Evolutionary conservation across 495 filamentous ascomycete species (phyloP).

Genomic region (Penicillium dipodomyicola): DNA sequence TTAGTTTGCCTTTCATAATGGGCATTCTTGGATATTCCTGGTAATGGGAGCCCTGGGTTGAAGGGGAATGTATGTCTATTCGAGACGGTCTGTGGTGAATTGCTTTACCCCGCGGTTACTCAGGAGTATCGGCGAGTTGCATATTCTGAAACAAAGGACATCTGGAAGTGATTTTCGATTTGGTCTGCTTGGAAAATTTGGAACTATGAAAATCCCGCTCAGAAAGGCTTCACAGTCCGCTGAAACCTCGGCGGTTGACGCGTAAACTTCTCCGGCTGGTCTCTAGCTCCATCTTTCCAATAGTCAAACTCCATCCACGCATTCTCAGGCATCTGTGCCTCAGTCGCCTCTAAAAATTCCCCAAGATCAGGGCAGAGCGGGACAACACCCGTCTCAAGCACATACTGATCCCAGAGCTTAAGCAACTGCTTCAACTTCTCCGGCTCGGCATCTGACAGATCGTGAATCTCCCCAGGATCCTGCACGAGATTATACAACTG

Average conservation of each 20-base stretch:
- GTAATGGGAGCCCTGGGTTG: no score
- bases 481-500: slow-evolving; percentile 47
- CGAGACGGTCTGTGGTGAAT: background rate
- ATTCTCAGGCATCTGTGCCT: slow-evolving; percentile 66
- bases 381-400: slow-evolving; percentile 59
- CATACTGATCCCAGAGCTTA: slow-evolving; percentile 58
- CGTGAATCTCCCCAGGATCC: slow-evolving; percentile 55
- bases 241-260: slow-evolving; percentile 51
- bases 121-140: background rate
- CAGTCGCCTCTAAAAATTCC: slow-evolving; percentile 53
- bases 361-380: slow-evolving; percentile 43
- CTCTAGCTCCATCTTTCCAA: slow-evolving; percentile 60
- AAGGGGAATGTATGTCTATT: background rate
- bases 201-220: background rate
- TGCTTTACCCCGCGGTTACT: background rate
- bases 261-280: slow-evolving; percentile 55
- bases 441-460: slow-evolving; percentile 56
- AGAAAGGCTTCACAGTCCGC: slow-evolving; percentile 50
- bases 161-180: background rate
- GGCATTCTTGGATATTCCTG: background rate
- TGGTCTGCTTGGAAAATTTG: background rate
- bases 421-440: slow-evolving; percentile 50
- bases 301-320: slow-evolving; percentile 71
- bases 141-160: background rate
- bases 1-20: background rate